A percentile compares a stretch with the other conserved stretches of the same genome.
These are phyloP conservation scores for Cynanchum wilfordii DNA, from an alignment of 257 asterid genomes.

Conservation along the genomic window DNA sequence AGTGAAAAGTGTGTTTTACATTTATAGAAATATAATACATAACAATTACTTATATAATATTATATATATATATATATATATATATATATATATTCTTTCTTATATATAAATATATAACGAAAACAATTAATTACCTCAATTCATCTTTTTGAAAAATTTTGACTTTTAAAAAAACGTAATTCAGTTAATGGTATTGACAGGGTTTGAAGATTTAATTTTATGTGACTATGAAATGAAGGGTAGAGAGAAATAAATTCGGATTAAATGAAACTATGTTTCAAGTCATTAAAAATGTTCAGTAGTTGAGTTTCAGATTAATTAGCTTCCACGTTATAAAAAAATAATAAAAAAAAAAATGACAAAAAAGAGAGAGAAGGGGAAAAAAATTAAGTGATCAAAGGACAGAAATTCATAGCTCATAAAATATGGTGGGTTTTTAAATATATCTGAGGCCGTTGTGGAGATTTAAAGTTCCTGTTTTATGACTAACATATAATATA, in stretches of 20 bases:
- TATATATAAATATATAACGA: too few species aligned
- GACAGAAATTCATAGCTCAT: constrained; percentile 26
- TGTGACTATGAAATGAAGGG: not conserved
- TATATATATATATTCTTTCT: too few species aligned
- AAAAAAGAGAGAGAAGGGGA: not conserved
- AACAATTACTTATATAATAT: too few species aligned
- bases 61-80: too few species aligned
- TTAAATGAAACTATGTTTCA: not conserved
- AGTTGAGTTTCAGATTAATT: constrained; percentile 9
- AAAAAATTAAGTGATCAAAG: not conserved
- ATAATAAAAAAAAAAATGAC: not conserved
- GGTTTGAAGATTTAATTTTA: not conserved
- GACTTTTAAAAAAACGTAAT: too few species aligned
- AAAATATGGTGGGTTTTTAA: constrained; percentile 34
- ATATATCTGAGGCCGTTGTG: constrained; percentile 25
- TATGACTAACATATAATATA: not conserved
- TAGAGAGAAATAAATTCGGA: constrained; percentile 3
- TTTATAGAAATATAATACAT: too few species aligned
- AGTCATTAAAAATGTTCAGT: constrained; percentile 5
- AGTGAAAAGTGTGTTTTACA: not conserved
- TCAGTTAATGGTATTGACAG: too few species aligned
- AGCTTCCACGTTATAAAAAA: constrained; percentile 7
- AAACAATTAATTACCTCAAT: too few species aligned
- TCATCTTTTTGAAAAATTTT: too few species aligned
- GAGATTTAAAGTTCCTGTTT: constrained; percentile 14